Conservation (phyloP, 441 rosid genomes). For the Eutrema salsugineum region DNA sequence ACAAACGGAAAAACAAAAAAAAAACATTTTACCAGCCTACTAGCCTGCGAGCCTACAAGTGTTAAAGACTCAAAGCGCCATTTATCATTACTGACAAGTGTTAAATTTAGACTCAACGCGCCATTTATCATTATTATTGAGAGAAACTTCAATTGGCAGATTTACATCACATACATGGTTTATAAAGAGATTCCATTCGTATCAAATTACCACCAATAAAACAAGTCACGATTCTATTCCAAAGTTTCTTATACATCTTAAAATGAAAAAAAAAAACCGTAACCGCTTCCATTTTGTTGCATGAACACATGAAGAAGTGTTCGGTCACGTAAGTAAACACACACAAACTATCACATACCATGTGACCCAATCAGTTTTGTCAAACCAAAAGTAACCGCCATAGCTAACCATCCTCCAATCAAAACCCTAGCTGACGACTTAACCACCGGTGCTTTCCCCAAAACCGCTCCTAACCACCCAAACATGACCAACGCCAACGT, state of each 20-base stretch:
- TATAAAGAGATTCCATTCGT: neutral
- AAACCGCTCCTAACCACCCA: slow-evolving; percentile 72
- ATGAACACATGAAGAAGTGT: slow-evolving; percentile 22
- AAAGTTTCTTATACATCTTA: slow-evolving; percentile 5
- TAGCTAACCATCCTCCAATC: slow-evolving; percentile 86
- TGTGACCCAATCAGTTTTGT: slow-evolving; percentile 64
- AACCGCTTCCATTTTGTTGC: slow-evolving; percentile 23
- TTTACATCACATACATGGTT: neutral
- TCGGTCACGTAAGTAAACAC: slow-evolving; percentile 17
- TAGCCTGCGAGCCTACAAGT: neutral
- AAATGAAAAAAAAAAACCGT: neutral
- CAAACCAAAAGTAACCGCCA: slow-evolving; percentile 79
- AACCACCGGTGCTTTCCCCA: slow-evolving; percentile 66
- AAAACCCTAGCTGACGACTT: slow-evolving; percentile 63
- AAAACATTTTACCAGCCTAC: neutral
- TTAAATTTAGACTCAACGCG: neutral
- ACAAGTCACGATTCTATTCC: neutral
- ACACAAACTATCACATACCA: slow-evolving; percentile 38
- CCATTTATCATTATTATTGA: neutral
- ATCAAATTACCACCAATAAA: neutral
- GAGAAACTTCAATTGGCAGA: neutral
- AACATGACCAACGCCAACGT: slow-evolving; percentile 53
- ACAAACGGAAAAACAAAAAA: neutral
- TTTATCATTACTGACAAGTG: neutral
- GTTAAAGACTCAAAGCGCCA: neutral